Conservation (phyloP, 768 basidiomycete genomes). For the Butyriboletus loyo region DNA sequence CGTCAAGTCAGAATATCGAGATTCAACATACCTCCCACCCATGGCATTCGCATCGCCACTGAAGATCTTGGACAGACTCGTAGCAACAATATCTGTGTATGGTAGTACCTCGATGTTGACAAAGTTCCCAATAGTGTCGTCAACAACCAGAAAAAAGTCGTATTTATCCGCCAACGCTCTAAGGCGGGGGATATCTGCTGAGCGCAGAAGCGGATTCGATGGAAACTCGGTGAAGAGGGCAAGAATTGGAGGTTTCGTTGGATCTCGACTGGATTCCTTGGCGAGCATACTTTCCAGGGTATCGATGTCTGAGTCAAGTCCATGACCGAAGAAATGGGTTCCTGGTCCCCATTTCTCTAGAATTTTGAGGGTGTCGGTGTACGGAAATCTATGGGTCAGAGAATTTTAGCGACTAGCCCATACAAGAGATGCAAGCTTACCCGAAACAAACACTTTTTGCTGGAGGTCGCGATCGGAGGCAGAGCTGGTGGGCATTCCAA, state of each 20-base stretch:
- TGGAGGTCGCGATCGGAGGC: slow-evolving; percentile 43
- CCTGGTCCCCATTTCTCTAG: slow-evolving; percentile 97
- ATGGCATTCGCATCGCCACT: slow-evolving; percentile 94
- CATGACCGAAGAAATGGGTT: slow-evolving; percentile 82
- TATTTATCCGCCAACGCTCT: slow-evolving; percentile 82
- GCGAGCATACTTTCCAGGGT: slow-evolving; percentile 63
- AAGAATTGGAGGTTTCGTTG: slow-evolving; percentile 56
- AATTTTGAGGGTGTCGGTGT: slow-evolving; percentile 92
- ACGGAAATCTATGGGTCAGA: slow-evolving; percentile 68
- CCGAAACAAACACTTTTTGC: slow-evolving; percentile 94
- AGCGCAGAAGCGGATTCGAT: slow-evolving; percentile 90
- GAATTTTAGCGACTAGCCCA: not conserved
- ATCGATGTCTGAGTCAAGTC: slow-evolving; percentile 72
- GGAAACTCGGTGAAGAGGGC: slow-evolving; percentile 93
- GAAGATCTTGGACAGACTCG: slow-evolving; percentile 92
- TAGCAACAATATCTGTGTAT: slow-evolving; percentile 85
- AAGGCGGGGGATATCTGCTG: slow-evolving; percentile 71
- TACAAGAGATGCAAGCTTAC: slow-evolving; percentile 42
- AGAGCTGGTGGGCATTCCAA: slow-evolving; percentile 83
- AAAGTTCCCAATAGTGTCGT: slow-evolving; percentile 94
- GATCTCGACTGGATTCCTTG: slow-evolving; percentile 37
- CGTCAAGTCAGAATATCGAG: not conserved
- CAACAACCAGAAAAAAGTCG: slow-evolving; percentile 83
- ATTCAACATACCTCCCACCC: slow-evolving; percentile 81
- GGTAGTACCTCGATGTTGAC: slow-evolving; percentile 88